phyloP scores from a whole-genome alignment of 805 yeast genomes.

The Spathaspora girioi region DNA sequence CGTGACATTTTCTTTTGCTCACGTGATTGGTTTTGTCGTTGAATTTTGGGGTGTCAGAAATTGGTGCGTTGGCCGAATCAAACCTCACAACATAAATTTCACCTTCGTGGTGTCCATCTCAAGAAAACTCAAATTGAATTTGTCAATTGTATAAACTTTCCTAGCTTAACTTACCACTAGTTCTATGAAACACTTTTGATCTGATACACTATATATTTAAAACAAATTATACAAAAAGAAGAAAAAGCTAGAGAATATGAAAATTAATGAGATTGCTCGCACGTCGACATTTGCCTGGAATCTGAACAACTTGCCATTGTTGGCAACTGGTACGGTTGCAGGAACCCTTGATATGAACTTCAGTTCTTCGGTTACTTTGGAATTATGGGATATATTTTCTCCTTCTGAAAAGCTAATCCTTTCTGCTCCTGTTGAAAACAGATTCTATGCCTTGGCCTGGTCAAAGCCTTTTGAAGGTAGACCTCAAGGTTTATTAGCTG shows the following conservation, averaged over 20 bases:
- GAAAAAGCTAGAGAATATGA: constrained; percentile 39
- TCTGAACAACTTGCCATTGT: constrained; percentile 61
- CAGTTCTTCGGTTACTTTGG: constrained; percentile 72
- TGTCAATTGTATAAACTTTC: background rate
- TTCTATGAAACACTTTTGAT: background rate
- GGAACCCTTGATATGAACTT: constrained; percentile 92
- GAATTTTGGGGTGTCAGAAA: background rate
- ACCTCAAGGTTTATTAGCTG: constrained; percentile 65
- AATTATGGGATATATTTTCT: constrained; percentile 68
- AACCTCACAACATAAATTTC: background rate
- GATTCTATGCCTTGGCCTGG: constrained; percentile 83
- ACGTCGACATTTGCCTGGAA: constrained; percentile 99
- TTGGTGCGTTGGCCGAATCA: constrained; percentile 1
- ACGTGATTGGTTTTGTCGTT: background rate
- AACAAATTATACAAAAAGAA: background rate
- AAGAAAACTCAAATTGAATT: background rate
- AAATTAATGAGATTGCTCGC: constrained; percentile 74
- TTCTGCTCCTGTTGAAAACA: constrained; percentile 30
- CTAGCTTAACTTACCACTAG: background rate
- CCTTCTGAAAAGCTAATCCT: constrained; percentile 32
- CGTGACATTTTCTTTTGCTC: background rate
- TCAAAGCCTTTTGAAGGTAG: constrained; percentile 51
- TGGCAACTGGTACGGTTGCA: constrained; percentile 93
- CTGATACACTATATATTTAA: background rate
- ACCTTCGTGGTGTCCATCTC: background rate